Base-by-base conservation (phyloP, 306 rosid species). In the Vigna angularis region DNA sequence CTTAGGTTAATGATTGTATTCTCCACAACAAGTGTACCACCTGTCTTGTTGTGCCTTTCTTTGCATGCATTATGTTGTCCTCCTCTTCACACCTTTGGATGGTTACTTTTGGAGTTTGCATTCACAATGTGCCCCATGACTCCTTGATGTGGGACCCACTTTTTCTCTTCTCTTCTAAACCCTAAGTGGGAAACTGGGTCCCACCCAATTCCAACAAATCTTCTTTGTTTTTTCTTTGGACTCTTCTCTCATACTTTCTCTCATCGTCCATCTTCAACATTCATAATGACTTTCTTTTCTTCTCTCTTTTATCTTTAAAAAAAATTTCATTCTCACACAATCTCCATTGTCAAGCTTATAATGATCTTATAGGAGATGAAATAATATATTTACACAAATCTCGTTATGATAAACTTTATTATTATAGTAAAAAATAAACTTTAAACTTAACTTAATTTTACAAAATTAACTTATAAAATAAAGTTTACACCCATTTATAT, bases 11-110 rank as follows among this genome's bases (percentile, higher is more conserved):
- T 74, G 78, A 83, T 69, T 68, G 73, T 69, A 69, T 83, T 74
- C 65, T 83, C 83, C 87, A 79, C 77, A 81, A 73, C 77, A 80
- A 58, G 81, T 79, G 79, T 66, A 63, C 62, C 72, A 74, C 63
- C 30, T 79, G 78, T 83, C 66, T 30, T 47, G 17, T 65, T 65
- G 67, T 78, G 69, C 26, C 66, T 80, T 79, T 79, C 86, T 74
- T 75, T 81, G 85, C 81, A 73, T 81, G 81, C 83, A 81, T 81
- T 81, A 81, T 85, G 85, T 77, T 85, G 85, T 81, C 88, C 81
- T 77, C 88, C 85, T 77, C 86, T 74, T 28, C 65, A 50, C 45
- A 20, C 40, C 70, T 63, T 79, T 83, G 70, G 70, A 74, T 67
- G 81, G 56, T 18, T 59, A 73, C 67, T 78, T 49, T 66, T 83